These are phyloP conservation scores for Talaromyces sp. DNA, from an alignment of 2,329 filamentous ascomycete species.

Conservation along the genomic window DNA sequence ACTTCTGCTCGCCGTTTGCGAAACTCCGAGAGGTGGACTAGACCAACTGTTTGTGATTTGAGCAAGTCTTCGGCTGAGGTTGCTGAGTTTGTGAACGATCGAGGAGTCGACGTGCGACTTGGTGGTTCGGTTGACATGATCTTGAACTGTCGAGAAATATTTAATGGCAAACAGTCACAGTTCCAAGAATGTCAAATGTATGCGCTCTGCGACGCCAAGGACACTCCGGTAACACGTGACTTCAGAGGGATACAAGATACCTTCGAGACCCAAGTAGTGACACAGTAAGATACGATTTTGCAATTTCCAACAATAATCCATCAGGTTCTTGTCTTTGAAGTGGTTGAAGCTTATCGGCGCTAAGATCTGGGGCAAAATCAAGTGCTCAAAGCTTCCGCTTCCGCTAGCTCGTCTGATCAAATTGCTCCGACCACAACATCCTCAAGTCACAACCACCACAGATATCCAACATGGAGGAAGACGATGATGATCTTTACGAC, in stretches of 20 bases:
- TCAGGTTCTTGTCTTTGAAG: not conserved
- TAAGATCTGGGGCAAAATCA: conserved; percentile 14
- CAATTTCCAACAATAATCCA: not conserved
- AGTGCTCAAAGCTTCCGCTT: conserved; percentile 16
- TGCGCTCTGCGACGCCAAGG: not conserved
- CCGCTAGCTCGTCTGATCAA: not conserved
- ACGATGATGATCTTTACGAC: conserved; percentile 48
- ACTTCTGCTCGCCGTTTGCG: conserved; percentile 93
- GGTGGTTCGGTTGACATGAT: conserved; percentile 32
- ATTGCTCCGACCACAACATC: conserved; percentile 8
- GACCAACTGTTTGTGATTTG: conserved; percentile 81
- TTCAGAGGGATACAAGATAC: not conserved
- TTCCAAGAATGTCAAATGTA: not conserved
- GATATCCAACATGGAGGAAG: conserved; percentile 41
- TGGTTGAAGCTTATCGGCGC: conserved; percentile 11
- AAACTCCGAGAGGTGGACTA: conserved; percentile 89
- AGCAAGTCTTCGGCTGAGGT: conserved; percentile 76
- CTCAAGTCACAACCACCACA: not conserved
- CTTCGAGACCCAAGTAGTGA: no score
- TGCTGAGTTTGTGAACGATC: conserved; percentile 68
- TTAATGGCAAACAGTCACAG: not conserved
- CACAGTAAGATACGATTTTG: not conserved
- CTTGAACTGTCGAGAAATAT: not conserved
- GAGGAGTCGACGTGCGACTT: conserved; percentile 44
- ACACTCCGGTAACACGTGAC: conserved; percentile 2